Evolutionary conservation across 192 early-diverging fungal genomes (phyloP).

Genomic region (Piromyces finnis): DNA sequence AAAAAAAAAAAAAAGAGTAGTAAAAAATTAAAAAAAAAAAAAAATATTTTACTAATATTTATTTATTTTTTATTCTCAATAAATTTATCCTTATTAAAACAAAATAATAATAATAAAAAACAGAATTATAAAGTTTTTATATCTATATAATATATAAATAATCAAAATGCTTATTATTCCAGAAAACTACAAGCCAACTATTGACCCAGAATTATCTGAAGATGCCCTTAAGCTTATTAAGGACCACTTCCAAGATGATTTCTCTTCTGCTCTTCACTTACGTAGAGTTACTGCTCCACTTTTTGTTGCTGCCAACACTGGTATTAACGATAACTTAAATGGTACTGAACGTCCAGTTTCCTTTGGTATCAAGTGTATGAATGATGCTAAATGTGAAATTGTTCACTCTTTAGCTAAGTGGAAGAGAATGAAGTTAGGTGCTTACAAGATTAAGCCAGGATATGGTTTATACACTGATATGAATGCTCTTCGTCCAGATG

Average conservation of each 20-base stretch:
- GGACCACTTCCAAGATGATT: neutral
- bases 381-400: neutral
- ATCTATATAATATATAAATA: neutral
- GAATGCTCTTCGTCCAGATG: neutral
- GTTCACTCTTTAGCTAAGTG: neutral
- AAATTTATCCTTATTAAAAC: too few relatives aligned
- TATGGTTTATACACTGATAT: neutral
- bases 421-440: neutral
- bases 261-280: neutral
- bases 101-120: too few relatives aligned
- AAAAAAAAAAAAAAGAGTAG: too few relatives aligned
- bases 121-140: too few relatives aligned
- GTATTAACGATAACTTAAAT: neutral
- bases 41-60: too few relatives aligned
- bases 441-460: neutral
- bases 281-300: neutral
- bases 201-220: neutral
- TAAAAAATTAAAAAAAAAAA: too few relatives aligned
- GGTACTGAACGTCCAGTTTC: neutral
- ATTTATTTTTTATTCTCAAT: too few relatives aligned
- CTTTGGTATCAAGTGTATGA: neutral
- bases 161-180: neutral
- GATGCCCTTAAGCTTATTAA: neutral
- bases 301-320: neutral
- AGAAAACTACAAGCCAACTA: neutral